Conservation (phyloP, 2,329 filamentous ascomycete species). For the Ophiocordyceps camponoti-saundersi region DNA sequence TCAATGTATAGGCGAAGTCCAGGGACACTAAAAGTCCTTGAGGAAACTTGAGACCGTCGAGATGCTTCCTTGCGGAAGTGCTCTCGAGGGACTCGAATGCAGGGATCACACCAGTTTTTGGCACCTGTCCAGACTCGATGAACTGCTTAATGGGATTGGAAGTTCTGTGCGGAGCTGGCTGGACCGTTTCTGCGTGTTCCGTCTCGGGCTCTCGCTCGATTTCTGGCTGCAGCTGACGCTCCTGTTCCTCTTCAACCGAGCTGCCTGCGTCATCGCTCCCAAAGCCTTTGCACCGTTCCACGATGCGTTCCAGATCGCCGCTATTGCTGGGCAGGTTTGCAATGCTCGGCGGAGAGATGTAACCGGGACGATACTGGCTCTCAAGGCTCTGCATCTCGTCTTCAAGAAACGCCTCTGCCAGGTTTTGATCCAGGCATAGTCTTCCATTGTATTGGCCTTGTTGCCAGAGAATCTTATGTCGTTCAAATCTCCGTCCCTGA, state of each 20-base stretch:
- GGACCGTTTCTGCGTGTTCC: constrained; percentile 21
- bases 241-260: constrained; percentile 3
- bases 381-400: constrained; percentile 1
- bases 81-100: not conserved
- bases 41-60: not conserved
- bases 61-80: not conserved
- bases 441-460: not conserved
- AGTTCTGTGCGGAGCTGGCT: constrained; percentile 1
- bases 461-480: not conserved
- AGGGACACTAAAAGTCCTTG: not conserved
- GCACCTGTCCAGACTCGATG: not conserved
- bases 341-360: not conserved
- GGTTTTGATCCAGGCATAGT: too few species aligned
- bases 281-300: too few species aligned
- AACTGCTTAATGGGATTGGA: not conserved
- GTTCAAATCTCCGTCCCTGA: not conserved
- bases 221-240: constrained; percentile 40
- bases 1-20: not conserved
- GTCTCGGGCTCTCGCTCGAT: constrained; percentile 41
- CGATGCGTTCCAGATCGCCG: too few species aligned
- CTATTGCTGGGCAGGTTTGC: not conserved
- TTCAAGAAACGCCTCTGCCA: not conserved
- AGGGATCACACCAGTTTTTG: not conserved
- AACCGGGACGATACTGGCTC: not conserved
- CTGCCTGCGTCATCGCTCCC: not conserved